Evolutionary conservation across 345 rosid species (phyloP).

Genomic region (Dovyalis caffra): DNA sequence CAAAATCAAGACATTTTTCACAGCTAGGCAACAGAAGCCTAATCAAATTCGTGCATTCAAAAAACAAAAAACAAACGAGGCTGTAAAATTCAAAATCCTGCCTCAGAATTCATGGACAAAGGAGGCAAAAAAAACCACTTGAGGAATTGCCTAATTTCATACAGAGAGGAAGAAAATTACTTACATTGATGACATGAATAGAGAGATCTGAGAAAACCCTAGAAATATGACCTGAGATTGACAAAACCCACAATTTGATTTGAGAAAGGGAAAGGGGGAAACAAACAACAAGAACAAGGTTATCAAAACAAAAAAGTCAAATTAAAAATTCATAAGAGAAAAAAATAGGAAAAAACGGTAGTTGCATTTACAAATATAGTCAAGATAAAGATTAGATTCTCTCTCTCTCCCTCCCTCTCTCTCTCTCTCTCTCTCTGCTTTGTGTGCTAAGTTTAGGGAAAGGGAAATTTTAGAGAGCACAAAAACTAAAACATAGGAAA

Average conservation of each 20-base stretch:
- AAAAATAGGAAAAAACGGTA: not conserved
- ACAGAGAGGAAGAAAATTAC: conserved; percentile 15
- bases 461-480: not conserved
- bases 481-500: not conserved
- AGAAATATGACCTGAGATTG: conserved; percentile 15
- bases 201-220: conserved; percentile 27
- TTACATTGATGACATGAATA: conserved; percentile 24
- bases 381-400: not conserved
- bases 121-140: not conserved
- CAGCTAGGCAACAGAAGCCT: conserved; percentile 3
- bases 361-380: not conserved
- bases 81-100: conserved; percentile 1
- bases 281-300: not conserved
- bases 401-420: not conserved
- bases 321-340: not conserved
- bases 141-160: not conserved
- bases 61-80: conserved; percentile 2
- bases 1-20: conserved; percentile 17
- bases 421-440: too few species aligned
- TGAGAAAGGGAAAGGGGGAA: not conserved
- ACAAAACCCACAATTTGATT: conserved; percentile 42
- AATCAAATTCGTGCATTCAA: not conserved
- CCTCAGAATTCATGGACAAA: not conserved
- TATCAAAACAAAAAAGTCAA: not conserved
- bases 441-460: not conserved